These are phyloP conservation scores for Wickerhamomyces subpelliculosus DNA, from an alignment of 805 yeast species.

Conservation along the genomic window DNA sequence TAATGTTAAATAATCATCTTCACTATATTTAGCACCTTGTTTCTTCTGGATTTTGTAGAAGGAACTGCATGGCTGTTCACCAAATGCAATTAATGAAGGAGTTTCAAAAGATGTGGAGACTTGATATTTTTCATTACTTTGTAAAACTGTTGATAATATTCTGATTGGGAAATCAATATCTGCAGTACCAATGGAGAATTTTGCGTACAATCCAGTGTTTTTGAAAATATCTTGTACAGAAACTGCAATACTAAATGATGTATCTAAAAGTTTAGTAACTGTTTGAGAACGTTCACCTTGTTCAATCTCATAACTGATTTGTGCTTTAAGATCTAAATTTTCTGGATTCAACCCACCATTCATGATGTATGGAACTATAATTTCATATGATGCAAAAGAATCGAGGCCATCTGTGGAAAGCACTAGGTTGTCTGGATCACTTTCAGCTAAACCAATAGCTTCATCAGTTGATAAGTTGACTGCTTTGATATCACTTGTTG, in stretches of 20 bases:
- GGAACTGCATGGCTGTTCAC: slow-evolving; percentile 63
- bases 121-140: slow-evolving; percentile 25
- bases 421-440: background rate
- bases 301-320: slow-evolving; percentile 3
- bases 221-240: slow-evolving; percentile 77
- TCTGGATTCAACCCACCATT: slow-evolving; percentile 7
- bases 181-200: slow-evolving; percentile 62
- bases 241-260: slow-evolving; percentile 56
- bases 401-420: slow-evolving; percentile 1
- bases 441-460: background rate
- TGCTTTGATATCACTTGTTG: background rate
- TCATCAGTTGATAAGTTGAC: background rate
- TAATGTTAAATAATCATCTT: slow-evolving; percentile 34
- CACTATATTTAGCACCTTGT: slow-evolving; percentile 13
- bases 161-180: slow-evolving; percentile 45
- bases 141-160: slow-evolving; percentile 36
- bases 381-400: slow-evolving; percentile 11
- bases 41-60: slow-evolving; percentile 44
- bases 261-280: slow-evolving; percentile 32
- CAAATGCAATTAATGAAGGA: slow-evolving; percentile 42
- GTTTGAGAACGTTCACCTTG: slow-evolving; percentile 13
- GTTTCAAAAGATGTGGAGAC: slow-evolving; percentile 26
- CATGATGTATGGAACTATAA: slow-evolving; percentile 28
- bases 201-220: slow-evolving; percentile 47
- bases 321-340: slow-evolving; percentile 6